phyloP scores from a whole-genome alignment of 371 early-diverging fungal species.

The Mucor irregularis region DNA sequence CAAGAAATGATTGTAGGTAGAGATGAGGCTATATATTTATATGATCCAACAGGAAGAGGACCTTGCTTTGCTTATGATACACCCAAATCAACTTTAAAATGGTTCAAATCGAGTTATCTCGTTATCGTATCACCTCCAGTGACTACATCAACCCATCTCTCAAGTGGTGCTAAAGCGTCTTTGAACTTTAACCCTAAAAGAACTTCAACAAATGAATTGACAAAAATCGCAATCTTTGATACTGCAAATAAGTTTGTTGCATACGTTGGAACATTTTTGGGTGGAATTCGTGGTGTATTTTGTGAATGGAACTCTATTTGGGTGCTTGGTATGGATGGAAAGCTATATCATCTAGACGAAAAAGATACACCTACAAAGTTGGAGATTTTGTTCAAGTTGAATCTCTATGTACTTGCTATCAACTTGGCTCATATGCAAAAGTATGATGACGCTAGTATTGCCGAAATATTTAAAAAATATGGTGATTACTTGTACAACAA shows the following conservation, averaged over 20 bases:
- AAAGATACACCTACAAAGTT: slow-evolving; percentile 85
- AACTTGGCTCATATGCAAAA: slow-evolving; percentile 77
- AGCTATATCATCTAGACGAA: slow-evolving; percentile 83
- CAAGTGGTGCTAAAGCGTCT: slow-evolving; percentile 33
- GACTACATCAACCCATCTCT: slow-evolving; percentile 46
- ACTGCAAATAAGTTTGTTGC: slow-evolving; percentile 90
- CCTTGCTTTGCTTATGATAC: slow-evolving; percentile 91
- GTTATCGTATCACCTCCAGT: slow-evolving; percentile 72
- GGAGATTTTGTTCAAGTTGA: slow-evolving; percentile 84
- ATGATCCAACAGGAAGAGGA: slow-evolving; percentile 89
- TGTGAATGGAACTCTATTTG: slow-evolving; percentile 92
- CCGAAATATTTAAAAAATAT: slow-evolving; percentile 90
- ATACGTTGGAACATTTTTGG: slow-evolving; percentile 72
- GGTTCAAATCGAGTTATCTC: slow-evolving; percentile 77
- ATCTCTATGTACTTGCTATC: slow-evolving; percentile 86
- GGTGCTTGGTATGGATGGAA: slow-evolving; percentile 79
- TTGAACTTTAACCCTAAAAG: slow-evolving; percentile 31
- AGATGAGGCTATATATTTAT: slow-evolving; percentile 91
- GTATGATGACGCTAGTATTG: slow-evolving; percentile 71
- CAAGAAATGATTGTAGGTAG: slow-evolving; percentile 84
- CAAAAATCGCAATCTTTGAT: slow-evolving; percentile 87
- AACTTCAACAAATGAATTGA: slow-evolving; percentile 42
- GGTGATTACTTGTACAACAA: slow-evolving; percentile 85
- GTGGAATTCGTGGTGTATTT: slow-evolving; percentile 67
- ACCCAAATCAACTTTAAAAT: slow-evolving; percentile 71